Percentiles rank a stretch among this genome's conserved stretches.
Evolutionary conservation across 371 early-diverging fungal species (phyloP).

Genomic region (Homolaphlyctis polyrhiza): DNA sequence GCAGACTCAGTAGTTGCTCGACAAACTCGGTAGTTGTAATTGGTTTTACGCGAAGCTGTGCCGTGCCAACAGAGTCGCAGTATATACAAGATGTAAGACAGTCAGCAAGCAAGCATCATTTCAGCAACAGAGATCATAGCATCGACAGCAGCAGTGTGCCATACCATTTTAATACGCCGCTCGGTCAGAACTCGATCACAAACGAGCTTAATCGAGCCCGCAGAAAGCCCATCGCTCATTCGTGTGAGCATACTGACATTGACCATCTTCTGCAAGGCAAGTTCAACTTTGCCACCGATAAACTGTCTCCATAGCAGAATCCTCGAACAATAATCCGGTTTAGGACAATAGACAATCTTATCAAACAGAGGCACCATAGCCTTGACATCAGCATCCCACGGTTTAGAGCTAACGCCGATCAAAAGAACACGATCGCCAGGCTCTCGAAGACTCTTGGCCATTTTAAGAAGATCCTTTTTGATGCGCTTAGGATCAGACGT

Average conservation of each 20-base stretch:
- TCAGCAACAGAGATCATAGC: too few relatives aligned
- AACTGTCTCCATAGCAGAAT: constrained; percentile 39
- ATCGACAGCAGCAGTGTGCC: constrained; percentile 1
- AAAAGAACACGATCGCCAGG: constrained; percentile 39
- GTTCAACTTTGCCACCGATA: constrained; percentile 20
- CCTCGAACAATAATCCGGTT: constrained; percentile 45
- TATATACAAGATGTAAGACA: constrained; percentile 1
- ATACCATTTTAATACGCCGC: constrained; percentile 38
- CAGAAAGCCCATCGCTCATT: constrained; percentile 35
- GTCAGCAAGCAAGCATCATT: background rate
- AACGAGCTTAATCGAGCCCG: constrained; percentile 34
- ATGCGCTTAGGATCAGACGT: constrained; percentile 53
- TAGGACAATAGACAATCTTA: constrained; percentile 35
- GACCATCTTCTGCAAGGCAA: constrained; percentile 9
- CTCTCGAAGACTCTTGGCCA: constrained; percentile 37
- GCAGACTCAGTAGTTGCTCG: constrained; percentile 38
- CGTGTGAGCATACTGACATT: constrained; percentile 42
- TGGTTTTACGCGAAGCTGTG: constrained; percentile 24
- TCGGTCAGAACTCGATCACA: constrained; percentile 39
- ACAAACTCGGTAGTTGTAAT: constrained; percentile 41
- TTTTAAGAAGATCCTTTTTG: constrained; percentile 49
- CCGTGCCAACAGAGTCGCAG: background rate
- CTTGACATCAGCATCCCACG: constrained; percentile 53
- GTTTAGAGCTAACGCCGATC: constrained; percentile 39
- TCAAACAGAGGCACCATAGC: constrained; percentile 42